Evolutionary conservation across 2,329 filamentous ascomycete genomes (phyloP).

Genomic region (Cyclaneusma minus): DNA sequence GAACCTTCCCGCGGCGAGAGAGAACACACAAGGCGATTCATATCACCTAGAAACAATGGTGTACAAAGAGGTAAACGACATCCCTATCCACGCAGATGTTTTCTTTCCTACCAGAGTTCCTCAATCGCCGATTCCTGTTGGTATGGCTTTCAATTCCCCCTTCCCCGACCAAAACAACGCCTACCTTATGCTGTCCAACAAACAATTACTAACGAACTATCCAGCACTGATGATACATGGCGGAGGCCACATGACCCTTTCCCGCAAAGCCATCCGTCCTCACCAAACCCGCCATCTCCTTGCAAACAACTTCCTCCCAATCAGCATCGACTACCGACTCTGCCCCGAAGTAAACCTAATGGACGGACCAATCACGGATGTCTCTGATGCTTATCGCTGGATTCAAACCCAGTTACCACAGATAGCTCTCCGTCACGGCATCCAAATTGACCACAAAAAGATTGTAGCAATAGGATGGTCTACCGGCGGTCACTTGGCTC

Average conservation of each 20-base stretch:
- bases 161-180: too few species aligned
- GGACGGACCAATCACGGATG: constrained; percentile 30
- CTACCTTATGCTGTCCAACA: too few species aligned
- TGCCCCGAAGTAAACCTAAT: constrained; percentile 30
- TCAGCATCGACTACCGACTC: constrained; percentile 33
- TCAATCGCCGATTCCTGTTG: too few species aligned
- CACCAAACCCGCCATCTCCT: constrained; percentile 24
- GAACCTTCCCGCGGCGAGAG: too few species aligned
- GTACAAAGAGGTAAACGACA: too few species aligned
- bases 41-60: too few species aligned
- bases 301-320: constrained; percentile 24
- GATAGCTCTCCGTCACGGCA: constrained; percentile 8
- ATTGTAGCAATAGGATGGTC: constrained; percentile 32
- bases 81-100: constrained; percentile 20
- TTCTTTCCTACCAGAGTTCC: constrained; percentile 18
- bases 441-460: constrained; percentile 15
- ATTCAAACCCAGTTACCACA: constrained; percentile 18
- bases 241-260: constrained; percentile 25
- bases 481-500: constrained; percentile 28
- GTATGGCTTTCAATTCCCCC: too few species aligned
- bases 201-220: too few species aligned
- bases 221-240: constrained; percentile 29
- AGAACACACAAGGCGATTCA: too few species aligned
- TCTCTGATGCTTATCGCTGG: constrained; percentile 27
- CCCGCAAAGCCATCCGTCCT: constrained; percentile 21